These are phyloP conservation scores for Blastocystis sp. DNA, from an alignment of 352 stramenopile species.

Conservation along the genomic window DNA sequence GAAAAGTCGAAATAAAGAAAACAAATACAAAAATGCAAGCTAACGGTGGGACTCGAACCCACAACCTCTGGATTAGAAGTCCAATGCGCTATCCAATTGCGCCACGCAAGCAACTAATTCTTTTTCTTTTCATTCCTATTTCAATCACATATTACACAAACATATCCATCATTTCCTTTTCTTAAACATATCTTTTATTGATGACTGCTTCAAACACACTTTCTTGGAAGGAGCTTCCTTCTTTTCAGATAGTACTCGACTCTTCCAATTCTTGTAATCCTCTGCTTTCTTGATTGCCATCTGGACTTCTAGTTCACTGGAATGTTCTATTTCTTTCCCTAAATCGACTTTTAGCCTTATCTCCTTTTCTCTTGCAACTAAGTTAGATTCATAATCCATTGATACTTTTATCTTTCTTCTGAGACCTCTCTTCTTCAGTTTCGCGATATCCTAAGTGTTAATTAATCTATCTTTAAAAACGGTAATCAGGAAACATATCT, in stretches of 20 bases:
- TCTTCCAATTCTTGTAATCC: conserved; percentile 1
- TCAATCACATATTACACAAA: not conserved
- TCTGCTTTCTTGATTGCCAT: conserved; percentile 15
- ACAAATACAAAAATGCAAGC: not conserved
- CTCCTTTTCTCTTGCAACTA: conserved; percentile 4
- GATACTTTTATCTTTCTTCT: not conserved
- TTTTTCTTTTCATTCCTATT: not conserved
- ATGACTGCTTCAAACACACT: not conserved
- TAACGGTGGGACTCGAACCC: conserved; percentile 30
- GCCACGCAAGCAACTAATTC: conserved; percentile 19
- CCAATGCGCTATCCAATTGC: conserved; percentile 49
- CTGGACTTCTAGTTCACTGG: not conserved
- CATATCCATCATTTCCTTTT: not conserved
- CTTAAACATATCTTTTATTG: not conserved
- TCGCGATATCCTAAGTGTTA: conserved; percentile 31
- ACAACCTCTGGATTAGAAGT: conserved; percentile 46
- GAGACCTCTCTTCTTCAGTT: not conserved
- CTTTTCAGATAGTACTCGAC: not conserved
- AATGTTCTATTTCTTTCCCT: not conserved
- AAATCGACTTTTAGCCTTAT: not conserved
- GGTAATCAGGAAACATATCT: conserved; percentile 38
- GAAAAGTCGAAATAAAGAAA: not conserved
- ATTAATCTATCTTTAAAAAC: not conserved
- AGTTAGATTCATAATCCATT: not conserved
- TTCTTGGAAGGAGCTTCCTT: not conserved